Evolutionary conservation across 768 basidiomycete genomes (phyloP).

Genomic region (Crepidotus variabilis): DNA sequence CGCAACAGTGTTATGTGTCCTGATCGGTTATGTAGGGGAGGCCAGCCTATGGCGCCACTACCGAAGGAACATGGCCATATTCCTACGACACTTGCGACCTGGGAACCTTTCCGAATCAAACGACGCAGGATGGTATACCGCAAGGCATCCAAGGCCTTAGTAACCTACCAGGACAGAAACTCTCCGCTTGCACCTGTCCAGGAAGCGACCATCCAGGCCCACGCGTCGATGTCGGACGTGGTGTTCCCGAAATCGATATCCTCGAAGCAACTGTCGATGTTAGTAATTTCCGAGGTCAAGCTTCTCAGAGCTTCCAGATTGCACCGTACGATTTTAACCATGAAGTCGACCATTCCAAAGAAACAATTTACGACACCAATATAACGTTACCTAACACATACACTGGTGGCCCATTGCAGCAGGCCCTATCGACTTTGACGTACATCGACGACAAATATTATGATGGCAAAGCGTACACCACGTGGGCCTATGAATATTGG

Average conservation of each 20-base stretch:
- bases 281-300: slow-evolving; percentile 47
- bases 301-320: slow-evolving; percentile 77
- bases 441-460: slow-evolving; percentile 55
- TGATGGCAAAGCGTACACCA: slow-evolving; percentile 46
- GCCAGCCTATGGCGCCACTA: slow-evolving; percentile 87
- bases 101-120: slow-evolving; percentile 85
- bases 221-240: slow-evolving; percentile 57
- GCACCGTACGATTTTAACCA: slow-evolving; percentile 79
- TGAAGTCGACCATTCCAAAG: slow-evolving; percentile 48
- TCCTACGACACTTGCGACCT: slow-evolving; percentile 82
- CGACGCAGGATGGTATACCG: slow-evolving; percentile 54
- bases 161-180: slow-evolving; percentile 79
- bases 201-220: slow-evolving; percentile 90
- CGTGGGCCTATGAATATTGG: slow-evolving; percentile 81
- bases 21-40: slow-evolving; percentile 48
- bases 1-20: not conserved
- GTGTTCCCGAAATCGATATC: slow-evolving; percentile 91
- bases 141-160: slow-evolving; percentile 55
- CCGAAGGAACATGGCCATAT: slow-evolving; percentile 86
- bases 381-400: slow-evolving; percentile 63
- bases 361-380: slow-evolving; percentile 48
- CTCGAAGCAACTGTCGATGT: slow-evolving; percentile 78
- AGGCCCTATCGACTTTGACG: slow-evolving; percentile 68
- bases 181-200: slow-evolving; percentile 86
- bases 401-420: slow-evolving; percentile 67